Evolutionary conservation across 176 grass and related monocot species (phyloP).

Genomic region (Juncus inflexus): DNA sequence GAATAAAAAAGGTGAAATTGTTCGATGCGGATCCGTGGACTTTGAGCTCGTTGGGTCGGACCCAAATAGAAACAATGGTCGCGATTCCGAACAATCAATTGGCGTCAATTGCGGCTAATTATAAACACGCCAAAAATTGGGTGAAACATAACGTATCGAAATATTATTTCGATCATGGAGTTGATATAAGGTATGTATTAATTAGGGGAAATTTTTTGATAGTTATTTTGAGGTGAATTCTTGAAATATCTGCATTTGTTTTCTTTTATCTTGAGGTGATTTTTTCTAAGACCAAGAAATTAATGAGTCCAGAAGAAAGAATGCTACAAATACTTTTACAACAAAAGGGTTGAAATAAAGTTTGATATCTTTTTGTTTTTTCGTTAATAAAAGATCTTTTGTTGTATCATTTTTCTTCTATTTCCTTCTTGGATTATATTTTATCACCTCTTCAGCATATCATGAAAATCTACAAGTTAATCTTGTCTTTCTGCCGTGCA

Average conservation of each 20-base stretch:
- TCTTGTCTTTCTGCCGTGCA: too few species aligned
- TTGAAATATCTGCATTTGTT: background rate
- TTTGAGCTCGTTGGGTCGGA: slow-evolving; percentile 45
- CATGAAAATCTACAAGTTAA: too few species aligned
- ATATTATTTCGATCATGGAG: slow-evolving; percentile 42
- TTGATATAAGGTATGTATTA: slow-evolving; percentile 53
- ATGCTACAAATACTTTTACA: too few species aligned
- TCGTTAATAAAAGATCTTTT: too few species aligned
- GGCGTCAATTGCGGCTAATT: slow-evolving; percentile 31
- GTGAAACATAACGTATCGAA: slow-evolving; percentile 57
- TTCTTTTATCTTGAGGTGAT: background rate
- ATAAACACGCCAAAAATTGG: slow-evolving; percentile 51
- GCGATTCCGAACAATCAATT: slow-evolving; percentile 81
- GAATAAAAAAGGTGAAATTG: slow-evolving; percentile 58
- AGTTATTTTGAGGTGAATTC: background rate
- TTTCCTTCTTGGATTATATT: too few species aligned
- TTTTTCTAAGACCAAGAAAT: background rate
- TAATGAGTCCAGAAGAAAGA: background rate
- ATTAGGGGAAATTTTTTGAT: background rate
- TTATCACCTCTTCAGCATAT: too few species aligned
- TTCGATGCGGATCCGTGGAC: slow-evolving; percentile 92
- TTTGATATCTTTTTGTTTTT: too few species aligned
- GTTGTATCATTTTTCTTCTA: too few species aligned
- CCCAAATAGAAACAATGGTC: slow-evolving; percentile 57
- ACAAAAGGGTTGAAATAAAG: too few species aligned